Base-by-base conservation (phyloP, 2,329 filamentous ascomycete genomes). In the Sporothrix globosa region DNA sequence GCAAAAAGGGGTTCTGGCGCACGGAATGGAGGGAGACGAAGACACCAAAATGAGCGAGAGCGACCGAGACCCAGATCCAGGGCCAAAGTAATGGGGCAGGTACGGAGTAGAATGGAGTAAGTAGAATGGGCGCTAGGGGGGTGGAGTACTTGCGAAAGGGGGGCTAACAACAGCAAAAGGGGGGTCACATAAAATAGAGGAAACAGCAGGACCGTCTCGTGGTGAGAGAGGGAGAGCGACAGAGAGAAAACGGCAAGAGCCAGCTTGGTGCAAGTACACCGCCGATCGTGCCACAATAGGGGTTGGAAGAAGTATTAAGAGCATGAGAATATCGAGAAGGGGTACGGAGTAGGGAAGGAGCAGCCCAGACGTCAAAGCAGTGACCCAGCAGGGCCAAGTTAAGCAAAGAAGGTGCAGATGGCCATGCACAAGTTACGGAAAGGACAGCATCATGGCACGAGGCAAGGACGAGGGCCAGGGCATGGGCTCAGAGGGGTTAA, bases 241-340 rank as follows among this genome's bases (percentile, higher is more conserved):
- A 65, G 46, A 63, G 27, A 6, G 27, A 5, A 50, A 68, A 52
- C 30, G 60, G 52, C 54, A 68, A 50, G 54, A 54, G 58, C 56
- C 14, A 67, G 54, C 65, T 63, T 19, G 58, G 39, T 63, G 44
- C 48, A 71, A 63, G 67, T 69, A 71, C 71, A 69, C 66, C 53
- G 69, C 67, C 30, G 53, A 66, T 69, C 53, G 60, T 69, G 71
- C 69, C 69, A 69, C 71, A 72, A 72, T 67, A 70, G 71, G 71
- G 68, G 71, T 21, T n/a, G 48, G 27, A 19, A 58, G 10, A 52
- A 70, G 56, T 61, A 61, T 24, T 24, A 61, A 19, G 34, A 44
- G 56, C n/a, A 60, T 60, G 14, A 24, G n/a, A 53, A 21, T 50
- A n/a, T 50, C n/a, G 34, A 58, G 30, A 60, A 44, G 41, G 14